Base-by-base conservation (phyloP, 352 stramenopile species). In the Peronospora belbahrii region DNA sequence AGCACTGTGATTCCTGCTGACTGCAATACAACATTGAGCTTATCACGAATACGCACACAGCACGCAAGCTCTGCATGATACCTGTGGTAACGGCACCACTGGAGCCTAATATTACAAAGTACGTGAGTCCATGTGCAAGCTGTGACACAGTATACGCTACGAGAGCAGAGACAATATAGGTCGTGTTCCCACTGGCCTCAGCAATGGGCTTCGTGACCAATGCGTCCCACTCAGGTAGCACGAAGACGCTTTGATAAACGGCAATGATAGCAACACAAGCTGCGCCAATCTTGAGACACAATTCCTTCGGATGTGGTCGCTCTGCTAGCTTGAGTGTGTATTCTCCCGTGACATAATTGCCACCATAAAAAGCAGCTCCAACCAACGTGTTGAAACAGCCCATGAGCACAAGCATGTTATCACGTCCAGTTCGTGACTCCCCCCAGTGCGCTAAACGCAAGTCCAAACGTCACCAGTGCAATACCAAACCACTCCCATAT, bases 1-100 rank as follows among this genome's bases (percentile, higher is more conserved):
- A 93, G 55, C 82, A 93, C 42, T 93, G 79, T 22, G 78, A 90
- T 50, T 93, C 78, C 62, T 93, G 82, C 40, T 80, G 67, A 51
- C 64, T 74, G 67, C 82, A 93, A 56, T 87, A 93, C 28, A 93
- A 56, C 47, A 89, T 40, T 36, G 82, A 93, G 48, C 78, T 90
- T 59, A 93, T 74, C 17, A 59, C 54, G 46, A 93, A 93, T 15
- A 93, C 82, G 45, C 82, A 90, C 40, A 93, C 82, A 9, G 82
- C 82, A 30, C 82, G 82, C 42, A 93, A 67, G 33, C 78, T 90
- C 66, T 93, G 82, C 77, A 93, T 89, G 57, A 93, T 90, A 18
- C 78, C 82, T 1, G 82, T 90, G 2, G 81, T 93, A 31, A 93
- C 78, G 4, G 81, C 81, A 18, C 81, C 81, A 39, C 78, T 88